Conservation (phyloP, 257 asterid genomes). For the Penstemon eatonii region DNA sequence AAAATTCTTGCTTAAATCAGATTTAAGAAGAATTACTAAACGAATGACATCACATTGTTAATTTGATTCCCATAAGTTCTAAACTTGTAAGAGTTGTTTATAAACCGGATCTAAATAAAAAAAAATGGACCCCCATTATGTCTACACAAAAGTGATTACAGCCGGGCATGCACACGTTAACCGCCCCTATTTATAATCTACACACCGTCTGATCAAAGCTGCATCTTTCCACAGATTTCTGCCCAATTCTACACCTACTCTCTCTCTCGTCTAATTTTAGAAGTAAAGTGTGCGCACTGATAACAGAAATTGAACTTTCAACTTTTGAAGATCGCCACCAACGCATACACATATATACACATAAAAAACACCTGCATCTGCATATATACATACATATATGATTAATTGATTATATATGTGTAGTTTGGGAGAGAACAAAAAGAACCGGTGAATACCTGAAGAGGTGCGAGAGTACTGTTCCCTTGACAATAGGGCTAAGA, state of each 20-base stretch:
- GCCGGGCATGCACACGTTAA: neutral
- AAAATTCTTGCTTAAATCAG: too few relatives aligned
- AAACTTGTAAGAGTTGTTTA: too few relatives aligned
- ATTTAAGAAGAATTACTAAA: too few relatives aligned
- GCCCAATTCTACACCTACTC: too few relatives aligned
- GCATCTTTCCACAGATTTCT: too few relatives aligned
- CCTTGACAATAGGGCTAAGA: slow-evolving; percentile 33
- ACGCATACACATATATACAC: neutral
- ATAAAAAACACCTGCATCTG: neutral
- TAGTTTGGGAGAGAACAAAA: neutral
- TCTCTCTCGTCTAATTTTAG: neutral
- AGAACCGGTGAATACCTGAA: slow-evolving; percentile 30
- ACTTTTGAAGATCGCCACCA: neutral
- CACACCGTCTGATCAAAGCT: neutral
- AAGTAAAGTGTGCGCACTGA: neutral
- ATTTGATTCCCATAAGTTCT: too few relatives aligned
- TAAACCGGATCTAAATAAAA: too few relatives aligned
- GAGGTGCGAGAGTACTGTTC: slow-evolving; percentile 37
- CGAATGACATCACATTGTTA: too few relatives aligned
- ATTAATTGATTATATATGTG: neutral
- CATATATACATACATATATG: neutral
- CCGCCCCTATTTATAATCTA: neutral
- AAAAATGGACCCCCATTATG: neutral
- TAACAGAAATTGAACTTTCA: neutral
- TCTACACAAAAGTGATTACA: neutral